Evolutionary conservation across 805 yeast species (phyloP).

Genomic region (Metschnikowia lochheadii): DNA sequence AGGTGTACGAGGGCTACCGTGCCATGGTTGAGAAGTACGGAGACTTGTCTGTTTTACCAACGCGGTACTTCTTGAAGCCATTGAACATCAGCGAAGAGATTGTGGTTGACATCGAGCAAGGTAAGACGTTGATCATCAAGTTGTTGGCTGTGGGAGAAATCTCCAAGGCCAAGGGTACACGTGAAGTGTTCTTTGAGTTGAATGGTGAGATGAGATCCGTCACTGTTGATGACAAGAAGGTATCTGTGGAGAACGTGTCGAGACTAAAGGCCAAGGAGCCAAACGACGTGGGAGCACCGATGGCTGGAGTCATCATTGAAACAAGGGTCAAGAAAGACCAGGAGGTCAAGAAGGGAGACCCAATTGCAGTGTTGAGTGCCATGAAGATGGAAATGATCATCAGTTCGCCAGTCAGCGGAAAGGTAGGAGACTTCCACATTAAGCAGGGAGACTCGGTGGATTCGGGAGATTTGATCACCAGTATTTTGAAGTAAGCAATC

Average conservation of each 20-base stretch:
- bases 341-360: constrained; percentile 94
- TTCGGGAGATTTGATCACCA: constrained; percentile 77
- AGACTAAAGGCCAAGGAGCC: constrained; percentile 93
- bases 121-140: constrained; percentile 88
- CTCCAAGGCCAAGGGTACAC: constrained; percentile 75
- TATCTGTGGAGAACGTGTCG: constrained; percentile 77
- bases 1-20: constrained; percentile 87
- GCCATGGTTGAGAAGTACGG: constrained; percentile 74
- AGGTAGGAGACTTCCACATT: constrained; percentile 68
- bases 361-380: constrained; percentile 88
- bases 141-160: constrained; percentile 91
- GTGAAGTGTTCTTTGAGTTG: constrained; percentile 96
- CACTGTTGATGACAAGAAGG: constrained; percentile 81
- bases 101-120: constrained; percentile 85
- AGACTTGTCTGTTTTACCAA: constrained; percentile 91
- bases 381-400: constrained; percentile 99
- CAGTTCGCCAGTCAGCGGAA: constrained; percentile 85
- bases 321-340: constrained; percentile 84
- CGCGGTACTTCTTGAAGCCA: constrained; percentile 83
- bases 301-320: constrained; percentile 98
- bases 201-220: constrained; percentile 98
- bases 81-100: constrained; percentile 87
- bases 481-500: constrained; percentile 22
- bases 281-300: constrained; percentile 95
- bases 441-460: constrained; percentile 95